Evolutionary conservation across 2,329 filamentous ascomycete genomes (phyloP).

Genomic region (Dissoconium aciculare): DNA sequence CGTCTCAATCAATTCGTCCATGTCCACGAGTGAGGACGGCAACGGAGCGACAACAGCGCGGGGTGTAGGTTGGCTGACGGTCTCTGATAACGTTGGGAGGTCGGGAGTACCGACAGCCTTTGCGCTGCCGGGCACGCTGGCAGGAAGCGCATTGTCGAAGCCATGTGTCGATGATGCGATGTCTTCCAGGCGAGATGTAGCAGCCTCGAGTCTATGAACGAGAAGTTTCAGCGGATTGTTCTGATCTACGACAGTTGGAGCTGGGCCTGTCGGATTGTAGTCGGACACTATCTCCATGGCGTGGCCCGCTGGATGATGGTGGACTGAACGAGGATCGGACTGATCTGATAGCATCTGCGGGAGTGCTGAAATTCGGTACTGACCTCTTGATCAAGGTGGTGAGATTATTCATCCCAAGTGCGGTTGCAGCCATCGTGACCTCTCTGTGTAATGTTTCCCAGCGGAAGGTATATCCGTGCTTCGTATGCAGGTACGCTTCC

Average conservation of each 20-base stretch:
- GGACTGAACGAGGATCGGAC: conserved; percentile 1
- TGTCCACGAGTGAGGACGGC: conserved; percentile 71
- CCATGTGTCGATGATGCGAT: conserved; percentile 61
- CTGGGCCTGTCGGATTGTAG: too few species aligned
- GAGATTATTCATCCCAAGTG: conserved; percentile 78
- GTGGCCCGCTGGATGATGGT: conserved; percentile 5
- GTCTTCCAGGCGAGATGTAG: conserved; percentile 88
- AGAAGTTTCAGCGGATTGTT: conserved; percentile 35
- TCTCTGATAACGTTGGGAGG: conserved; percentile 12
- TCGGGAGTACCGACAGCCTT: conserved; percentile 23
- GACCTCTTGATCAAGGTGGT: conserved; percentile 97
- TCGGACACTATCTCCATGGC: too few species aligned
- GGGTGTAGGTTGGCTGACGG: conserved; percentile 17
- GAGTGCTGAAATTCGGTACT: conserved; percentile 3
- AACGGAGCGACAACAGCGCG: conserved; percentile 32
- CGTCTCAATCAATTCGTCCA: conserved; percentile 60
- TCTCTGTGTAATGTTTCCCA: conserved; percentile 1
- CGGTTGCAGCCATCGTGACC: conserved; percentile 5
- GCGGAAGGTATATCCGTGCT: too few species aligned
- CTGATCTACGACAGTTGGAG: too few species aligned
- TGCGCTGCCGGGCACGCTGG: conserved; percentile 7
- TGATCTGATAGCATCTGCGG: conserved; percentile 1
- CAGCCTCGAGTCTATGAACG: conserved; percentile 73
- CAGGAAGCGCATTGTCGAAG: conserved; percentile 37
- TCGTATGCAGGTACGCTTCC: too few species aligned